Percentiles rank a stretch among this genome's conserved stretches.
Evolutionary conservation across 768 basidiomycete genomes (phyloP).

Genomic region (Lactifluus rugatus): DNA sequence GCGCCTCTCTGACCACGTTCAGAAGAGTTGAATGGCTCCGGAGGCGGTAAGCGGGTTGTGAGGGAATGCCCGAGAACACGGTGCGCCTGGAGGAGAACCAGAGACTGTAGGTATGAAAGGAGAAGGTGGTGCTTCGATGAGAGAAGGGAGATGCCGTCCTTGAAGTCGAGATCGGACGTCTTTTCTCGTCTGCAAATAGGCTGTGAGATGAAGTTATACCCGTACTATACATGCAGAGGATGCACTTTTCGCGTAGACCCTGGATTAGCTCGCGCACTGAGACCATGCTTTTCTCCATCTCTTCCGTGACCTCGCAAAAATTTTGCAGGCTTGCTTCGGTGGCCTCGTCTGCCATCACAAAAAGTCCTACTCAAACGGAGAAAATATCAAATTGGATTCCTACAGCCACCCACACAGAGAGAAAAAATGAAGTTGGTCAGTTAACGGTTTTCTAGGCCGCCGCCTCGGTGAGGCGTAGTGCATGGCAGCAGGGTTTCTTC

Average conservation of each 20-base stretch:
- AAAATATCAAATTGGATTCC: not conserved
- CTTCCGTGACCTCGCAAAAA: conserved; percentile 31
- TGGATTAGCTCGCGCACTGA: conserved; percentile 50
- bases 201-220: not conserved
- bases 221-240: not conserved
- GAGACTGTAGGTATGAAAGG: conserved; percentile 76
- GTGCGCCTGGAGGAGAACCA: conserved; percentile 64
- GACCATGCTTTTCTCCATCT: conserved; percentile 54
- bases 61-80: conserved; percentile 61
- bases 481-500: conserved; percentile 34
- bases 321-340: conserved; percentile 17
- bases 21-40: conserved; percentile 40
- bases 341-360: conserved; percentile 5
- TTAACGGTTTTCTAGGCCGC: conserved; percentile 61
- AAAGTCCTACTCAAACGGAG: not conserved
- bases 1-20: conserved; percentile 47
- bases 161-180: conserved; percentile 38
- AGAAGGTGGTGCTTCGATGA: conserved; percentile 80
- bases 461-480: conserved; percentile 42
- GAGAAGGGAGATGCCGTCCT: conserved; percentile 83
- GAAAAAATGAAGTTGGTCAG: conserved; percentile 31
- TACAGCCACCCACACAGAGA: not conserved
- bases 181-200: conserved; percentile 23
- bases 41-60: conserved; percentile 37
- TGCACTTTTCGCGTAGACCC: conserved; percentile 46